phyloP scores from a whole-genome alignment of 139 green algal species.

The Chlorella sp. region DNA sequence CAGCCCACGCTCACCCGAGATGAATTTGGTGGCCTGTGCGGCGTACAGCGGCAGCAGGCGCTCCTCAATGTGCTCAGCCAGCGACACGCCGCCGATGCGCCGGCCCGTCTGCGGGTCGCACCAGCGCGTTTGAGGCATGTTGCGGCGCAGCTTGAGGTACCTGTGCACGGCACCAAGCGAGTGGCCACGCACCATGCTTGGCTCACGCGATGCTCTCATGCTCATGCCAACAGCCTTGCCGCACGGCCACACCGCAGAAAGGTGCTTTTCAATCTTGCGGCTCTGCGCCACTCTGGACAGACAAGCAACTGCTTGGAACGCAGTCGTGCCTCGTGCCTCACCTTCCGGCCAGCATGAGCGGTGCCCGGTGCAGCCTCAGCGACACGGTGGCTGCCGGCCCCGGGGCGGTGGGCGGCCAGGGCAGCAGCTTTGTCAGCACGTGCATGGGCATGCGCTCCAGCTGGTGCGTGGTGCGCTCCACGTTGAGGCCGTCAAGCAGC shows the following conservation, averaged over 20 bases:
- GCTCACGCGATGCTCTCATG: neutral
- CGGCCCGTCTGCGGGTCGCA: conserved; percentile 16
- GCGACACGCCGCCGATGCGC: conserved; percentile 28
- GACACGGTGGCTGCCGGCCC: neutral
- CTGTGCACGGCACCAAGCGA: conserved; percentile 6
- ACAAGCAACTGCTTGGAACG: no score
- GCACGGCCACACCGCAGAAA: no score
- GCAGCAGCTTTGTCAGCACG: conserved; percentile 7
- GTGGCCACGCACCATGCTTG: neutral
- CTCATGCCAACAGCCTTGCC: no score
- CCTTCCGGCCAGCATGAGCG: conserved; percentile 18
- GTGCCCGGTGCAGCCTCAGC: conserved; percentile 1
- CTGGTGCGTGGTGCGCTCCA: neutral
- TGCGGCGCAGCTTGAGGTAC: conserved; percentile 36
- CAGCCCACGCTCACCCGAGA: conserved; percentile 21
- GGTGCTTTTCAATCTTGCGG: no score
- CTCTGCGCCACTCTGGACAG: no score
- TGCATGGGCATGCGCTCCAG: conserved; percentile 3
- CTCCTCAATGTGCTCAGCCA: conserved; percentile 46
- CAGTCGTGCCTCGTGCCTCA: no score
- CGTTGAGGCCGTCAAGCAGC: neutral
- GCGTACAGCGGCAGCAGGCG: conserved; percentile 24
- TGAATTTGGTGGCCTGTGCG: conserved; percentile 34
- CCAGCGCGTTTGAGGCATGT: conserved; percentile 41
- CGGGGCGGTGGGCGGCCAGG: conserved; percentile 9